Conservation (phyloP, 2,329 filamentous ascomycete species). For the Fusarium guadeloupense region DNA sequence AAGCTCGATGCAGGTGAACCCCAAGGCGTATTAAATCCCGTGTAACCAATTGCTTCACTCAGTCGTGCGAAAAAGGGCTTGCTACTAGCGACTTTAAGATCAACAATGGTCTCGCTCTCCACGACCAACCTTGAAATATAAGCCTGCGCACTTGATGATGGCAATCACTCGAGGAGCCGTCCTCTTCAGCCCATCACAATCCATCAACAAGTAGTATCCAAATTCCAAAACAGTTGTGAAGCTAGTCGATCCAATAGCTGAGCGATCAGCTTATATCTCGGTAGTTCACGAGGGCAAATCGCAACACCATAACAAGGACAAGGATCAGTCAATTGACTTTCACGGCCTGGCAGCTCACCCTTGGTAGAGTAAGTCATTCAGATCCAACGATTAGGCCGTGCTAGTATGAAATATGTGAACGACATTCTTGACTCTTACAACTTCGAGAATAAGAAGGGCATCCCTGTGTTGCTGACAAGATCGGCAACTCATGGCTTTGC, state of each 20-base stretch:
- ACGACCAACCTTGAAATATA: not conserved
- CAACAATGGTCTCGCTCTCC: not conserved
- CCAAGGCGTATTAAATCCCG: not conserved
- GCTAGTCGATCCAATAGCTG: not conserved
- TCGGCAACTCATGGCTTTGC: constrained; percentile 25
- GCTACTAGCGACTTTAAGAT: not conserved
- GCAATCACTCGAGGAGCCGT: constrained; percentile 1
- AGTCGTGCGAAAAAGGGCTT: constrained; percentile 3
- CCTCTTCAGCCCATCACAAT: not conserved
- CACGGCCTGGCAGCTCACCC: not conserved
- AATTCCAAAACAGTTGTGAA: not conserved
- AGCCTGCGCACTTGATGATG: not conserved
- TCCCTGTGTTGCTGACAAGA: constrained; percentile 21
- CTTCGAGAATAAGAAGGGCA: constrained; percentile 11
- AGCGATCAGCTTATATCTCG: not conserved
- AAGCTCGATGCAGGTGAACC: not conserved
- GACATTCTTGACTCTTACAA: constrained; percentile 2
- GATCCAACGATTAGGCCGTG: not conserved
- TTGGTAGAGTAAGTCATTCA: not conserved
- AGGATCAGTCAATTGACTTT: constrained; percentile 2
- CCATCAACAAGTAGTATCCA: not conserved
- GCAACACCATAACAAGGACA: constrained; percentile 12
- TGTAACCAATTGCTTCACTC: constrained; percentile 1
- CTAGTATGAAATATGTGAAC: constrained; percentile 4
- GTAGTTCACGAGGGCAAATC: not conserved